Evolutionary conservation across 2,329 filamentous ascomycete genomes (phyloP).

Genomic region (Colletotrichum graminicola): DNA sequence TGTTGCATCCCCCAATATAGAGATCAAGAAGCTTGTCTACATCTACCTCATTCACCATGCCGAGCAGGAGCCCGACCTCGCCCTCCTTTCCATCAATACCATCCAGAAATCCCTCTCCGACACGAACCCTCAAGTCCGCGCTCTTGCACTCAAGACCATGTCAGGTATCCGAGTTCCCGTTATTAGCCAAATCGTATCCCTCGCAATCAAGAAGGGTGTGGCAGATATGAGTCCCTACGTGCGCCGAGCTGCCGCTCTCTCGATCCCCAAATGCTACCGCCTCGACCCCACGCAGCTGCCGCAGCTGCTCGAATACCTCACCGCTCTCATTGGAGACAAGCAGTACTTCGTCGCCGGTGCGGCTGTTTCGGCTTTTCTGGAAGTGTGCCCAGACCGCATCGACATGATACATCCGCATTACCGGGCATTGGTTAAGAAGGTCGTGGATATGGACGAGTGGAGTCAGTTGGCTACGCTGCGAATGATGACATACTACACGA

Average conservation of each 20-base stretch:
- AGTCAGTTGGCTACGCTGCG: conserved; percentile 87
- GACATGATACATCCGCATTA: conserved; percentile 95
- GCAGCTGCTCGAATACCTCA: conserved; percentile 85
- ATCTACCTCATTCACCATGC: conserved; percentile 98
- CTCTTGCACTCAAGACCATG: conserved; percentile 95
- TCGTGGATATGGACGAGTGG: conserved; percentile 99
- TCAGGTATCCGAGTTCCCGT: conserved; percentile 96
- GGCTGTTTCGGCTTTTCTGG: conserved; percentile 88
- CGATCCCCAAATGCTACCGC: conserved; percentile 95
- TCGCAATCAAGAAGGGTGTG: conserved; percentile 94
- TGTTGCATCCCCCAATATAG: conserved; percentile 90
- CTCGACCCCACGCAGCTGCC: conserved; percentile 88
- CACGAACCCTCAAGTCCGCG: conserved; percentile 88
- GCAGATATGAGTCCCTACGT: conserved; percentile 96
- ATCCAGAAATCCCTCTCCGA: conserved; percentile 98
- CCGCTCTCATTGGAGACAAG: conserved; percentile 84
- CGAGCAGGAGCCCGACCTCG: conserved; percentile 94
- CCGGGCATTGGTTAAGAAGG: conserved; percentile 83
- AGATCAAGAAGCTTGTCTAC: conserved; percentile 98
- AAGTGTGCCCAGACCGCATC: conserved; percentile 87
- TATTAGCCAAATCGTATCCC: conserved; percentile 95
- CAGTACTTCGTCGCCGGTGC: conserved; percentile 98
- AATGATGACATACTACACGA: conserved; percentile 85
- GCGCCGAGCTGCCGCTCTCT: conserved; percentile 89
- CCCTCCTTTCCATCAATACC: conserved; percentile 96